These are phyloP conservation scores for Heritiera fomes DNA, from an alignment of 345 rosid genomes.

Conservation along the genomic window DNA sequence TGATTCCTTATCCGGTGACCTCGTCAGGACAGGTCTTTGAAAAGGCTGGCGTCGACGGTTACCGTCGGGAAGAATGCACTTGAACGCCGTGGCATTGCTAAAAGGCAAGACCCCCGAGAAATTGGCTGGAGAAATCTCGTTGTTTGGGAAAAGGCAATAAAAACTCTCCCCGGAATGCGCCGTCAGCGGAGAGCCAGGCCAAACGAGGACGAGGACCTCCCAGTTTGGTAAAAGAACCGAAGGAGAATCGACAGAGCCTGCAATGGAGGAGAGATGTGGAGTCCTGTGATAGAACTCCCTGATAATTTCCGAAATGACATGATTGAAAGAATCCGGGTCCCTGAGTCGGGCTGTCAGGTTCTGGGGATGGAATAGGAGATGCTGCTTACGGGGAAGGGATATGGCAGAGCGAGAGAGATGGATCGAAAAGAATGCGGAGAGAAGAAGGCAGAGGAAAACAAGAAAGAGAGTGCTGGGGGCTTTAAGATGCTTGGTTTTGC, in stretches of 20 bases:
- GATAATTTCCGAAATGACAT: constrained; percentile 19
- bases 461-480: constrained; percentile 11
- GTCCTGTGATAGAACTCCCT: not conserved
- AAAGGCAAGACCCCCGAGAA: constrained; percentile 51
- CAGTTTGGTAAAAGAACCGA: constrained; percentile 72
- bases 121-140: constrained; percentile 50
- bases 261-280: constrained; percentile 19
- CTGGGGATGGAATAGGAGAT: not conserved
- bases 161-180: constrained; percentile 12
- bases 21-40: constrained; percentile 50
- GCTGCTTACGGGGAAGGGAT: not conserved
- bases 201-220: constrained; percentile 60
- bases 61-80: constrained; percentile 53
- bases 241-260: constrained; percentile 33
- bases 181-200: constrained; percentile 23
- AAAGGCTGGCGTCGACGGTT: constrained; percentile 53
- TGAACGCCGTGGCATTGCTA: constrained; percentile 51
- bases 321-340: not conserved
- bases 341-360: not conserved
- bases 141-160: constrained; percentile 60
- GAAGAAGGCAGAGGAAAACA: constrained; percentile 3
- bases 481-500: constrained; percentile 28
- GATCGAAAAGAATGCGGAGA: constrained; percentile 30
- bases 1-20: constrained; percentile 17
- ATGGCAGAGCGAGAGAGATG: constrained; percentile 30